Percentiles rank a stretch among this genome's conserved stretches.
These are phyloP conservation scores for Phytophthora crassamura DNA, from an alignment of 352 stramenopile species.

Conservation along the genomic window DNA sequence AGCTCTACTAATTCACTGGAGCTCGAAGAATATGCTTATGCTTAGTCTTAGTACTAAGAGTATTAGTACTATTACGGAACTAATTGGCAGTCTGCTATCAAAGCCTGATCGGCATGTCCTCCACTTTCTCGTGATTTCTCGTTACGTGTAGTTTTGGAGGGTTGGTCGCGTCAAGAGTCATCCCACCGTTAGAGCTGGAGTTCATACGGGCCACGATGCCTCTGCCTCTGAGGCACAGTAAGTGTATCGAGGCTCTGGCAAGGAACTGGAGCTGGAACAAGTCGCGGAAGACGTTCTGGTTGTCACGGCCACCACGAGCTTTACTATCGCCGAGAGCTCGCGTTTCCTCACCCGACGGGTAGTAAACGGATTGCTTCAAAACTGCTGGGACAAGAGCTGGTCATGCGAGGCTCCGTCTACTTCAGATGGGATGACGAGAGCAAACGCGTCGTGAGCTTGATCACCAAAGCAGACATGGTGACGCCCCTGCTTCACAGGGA, in stretches of 20 bases:
- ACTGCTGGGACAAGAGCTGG: not conserved
- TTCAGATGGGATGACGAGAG: not conserved
- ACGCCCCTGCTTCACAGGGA: too few relatives aligned
- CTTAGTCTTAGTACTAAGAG: too few relatives aligned
- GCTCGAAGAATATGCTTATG: too few relatives aligned
- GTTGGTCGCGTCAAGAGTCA: too few relatives aligned
- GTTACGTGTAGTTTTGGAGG: too few relatives aligned
- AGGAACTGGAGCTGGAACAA: constrained; percentile 13
- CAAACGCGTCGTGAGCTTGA: not conserved
- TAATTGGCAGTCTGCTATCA: too few relatives aligned
- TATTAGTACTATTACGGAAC: too few relatives aligned
- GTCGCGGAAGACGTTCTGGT: constrained; percentile 1
- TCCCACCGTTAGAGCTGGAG: not conserved
- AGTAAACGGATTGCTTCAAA: not conserved
- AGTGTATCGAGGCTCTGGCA: not conserved
- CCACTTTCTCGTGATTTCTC: too few relatives aligned
- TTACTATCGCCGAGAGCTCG: constrained; percentile 1
- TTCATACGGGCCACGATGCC: constrained; percentile 2
- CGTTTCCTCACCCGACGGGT: constrained; percentile 1
- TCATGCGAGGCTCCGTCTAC: not conserved
- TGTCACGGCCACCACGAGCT: not conserved
- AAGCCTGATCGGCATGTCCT: too few relatives aligned
- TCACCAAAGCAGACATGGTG: constrained; percentile 9
- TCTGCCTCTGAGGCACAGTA: not conserved
- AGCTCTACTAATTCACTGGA: too few relatives aligned